Percentiles rank a stretch among this genome's conserved stretches.
Conservation (phyloP, 768 basidiomycete genomes). For the Asterophora parasitica region DNA sequence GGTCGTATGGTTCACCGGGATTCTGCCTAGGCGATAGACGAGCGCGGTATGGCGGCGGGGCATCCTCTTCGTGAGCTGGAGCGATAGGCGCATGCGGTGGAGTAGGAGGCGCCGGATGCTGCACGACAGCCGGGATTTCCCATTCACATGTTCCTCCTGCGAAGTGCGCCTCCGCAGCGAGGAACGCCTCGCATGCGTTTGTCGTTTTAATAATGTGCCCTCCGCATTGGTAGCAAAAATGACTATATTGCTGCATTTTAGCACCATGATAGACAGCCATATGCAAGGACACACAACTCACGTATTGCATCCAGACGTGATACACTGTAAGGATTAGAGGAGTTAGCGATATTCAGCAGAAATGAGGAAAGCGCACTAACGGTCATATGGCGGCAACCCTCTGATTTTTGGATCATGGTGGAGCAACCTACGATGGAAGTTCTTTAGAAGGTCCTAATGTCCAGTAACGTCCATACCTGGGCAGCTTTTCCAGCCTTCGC, state of each 20-base stretch:
- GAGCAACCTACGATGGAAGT: conserved; percentile 30
- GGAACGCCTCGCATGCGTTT: background rate
- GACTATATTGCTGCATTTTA: conserved; percentile 18
- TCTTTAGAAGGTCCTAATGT: conserved; percentile 7
- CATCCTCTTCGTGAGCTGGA: too few species aligned
- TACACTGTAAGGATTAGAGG: conserved; percentile 38
- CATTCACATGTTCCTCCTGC: background rate
- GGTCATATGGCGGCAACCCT: conserved; percentile 57
- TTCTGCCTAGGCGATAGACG: too few species aligned
- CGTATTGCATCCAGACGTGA: conserved; percentile 56
- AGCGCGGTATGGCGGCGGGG: too few species aligned
- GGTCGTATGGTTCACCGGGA: too few species aligned
- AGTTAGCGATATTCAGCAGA: background rate
- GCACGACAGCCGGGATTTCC: too few species aligned
- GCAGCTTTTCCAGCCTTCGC: conserved; percentile 61
- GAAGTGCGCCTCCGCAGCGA: background rate
- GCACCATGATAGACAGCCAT: background rate
- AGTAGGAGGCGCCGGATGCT: too few species aligned
- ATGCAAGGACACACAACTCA: conserved; percentile 14
- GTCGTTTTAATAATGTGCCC: conserved; percentile 33
- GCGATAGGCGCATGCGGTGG: too few species aligned
- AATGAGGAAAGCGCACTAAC: conserved; percentile 28
- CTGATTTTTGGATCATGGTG: conserved; percentile 46
- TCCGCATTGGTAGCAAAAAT: conserved; percentile 54
- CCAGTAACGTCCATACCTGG: conserved; percentile 37